Conservation (phyloP, 345 rosid species). For the Arabis alpina region DNA sequence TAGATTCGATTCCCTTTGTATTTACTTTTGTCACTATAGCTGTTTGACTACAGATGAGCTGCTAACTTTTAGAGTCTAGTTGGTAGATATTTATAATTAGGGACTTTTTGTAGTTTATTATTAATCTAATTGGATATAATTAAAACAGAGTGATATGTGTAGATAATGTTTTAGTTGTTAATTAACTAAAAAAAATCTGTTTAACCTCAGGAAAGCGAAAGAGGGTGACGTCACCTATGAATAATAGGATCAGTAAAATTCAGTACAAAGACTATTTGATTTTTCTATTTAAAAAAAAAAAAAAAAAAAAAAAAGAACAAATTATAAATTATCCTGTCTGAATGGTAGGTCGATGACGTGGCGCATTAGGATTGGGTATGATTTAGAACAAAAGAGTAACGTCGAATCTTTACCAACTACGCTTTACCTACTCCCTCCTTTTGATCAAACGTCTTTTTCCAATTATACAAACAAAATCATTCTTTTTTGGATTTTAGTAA, state of each 20-base stretch:
- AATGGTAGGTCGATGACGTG: neutral
- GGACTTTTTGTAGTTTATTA: neutral
- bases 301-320: neutral
- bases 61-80: neutral
- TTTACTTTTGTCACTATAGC: neutral
- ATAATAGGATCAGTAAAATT: neutral
- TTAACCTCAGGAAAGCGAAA: conserved; percentile 17
- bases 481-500: too few relatives aligned
- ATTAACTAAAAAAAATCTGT: neutral
- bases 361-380: neutral
- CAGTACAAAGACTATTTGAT: neutral
- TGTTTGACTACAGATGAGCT: conserved; percentile 15
- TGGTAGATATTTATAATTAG: neutral
- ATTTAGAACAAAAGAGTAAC: conserved; percentile 1
- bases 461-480: neutral
- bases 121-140: neutral
- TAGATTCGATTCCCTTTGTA: conserved; percentile 12
- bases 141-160: too few relatives aligned
- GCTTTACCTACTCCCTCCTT: conserved; percentile 29
- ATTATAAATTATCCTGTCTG: conserved; percentile 21
- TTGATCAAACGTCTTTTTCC: conserved; percentile 20
- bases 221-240: neutral
- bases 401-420: conserved; percentile 39
- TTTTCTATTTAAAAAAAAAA: neutral
- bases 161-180: neutral